phyloP scores from a whole-genome alignment of 2,329 filamentous ascomycete genomes.

The Berkeleyomyces rouxiae region DNA sequence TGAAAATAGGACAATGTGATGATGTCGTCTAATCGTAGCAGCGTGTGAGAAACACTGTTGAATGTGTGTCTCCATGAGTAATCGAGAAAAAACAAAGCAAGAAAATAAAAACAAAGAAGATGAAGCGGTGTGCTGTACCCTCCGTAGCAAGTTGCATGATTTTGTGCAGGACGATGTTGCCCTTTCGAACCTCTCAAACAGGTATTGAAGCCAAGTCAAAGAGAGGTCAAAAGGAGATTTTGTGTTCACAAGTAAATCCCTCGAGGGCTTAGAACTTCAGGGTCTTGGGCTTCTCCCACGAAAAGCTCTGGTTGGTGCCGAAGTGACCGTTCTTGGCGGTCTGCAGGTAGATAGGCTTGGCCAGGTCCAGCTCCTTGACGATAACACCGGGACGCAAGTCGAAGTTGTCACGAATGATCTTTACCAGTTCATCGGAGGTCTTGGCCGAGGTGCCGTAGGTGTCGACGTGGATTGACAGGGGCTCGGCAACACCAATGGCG shows the following conservation, averaged over 20 bases:
- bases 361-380: conserved; percentile 88
- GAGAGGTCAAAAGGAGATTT: background rate
- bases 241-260: background rate
- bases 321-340: conserved; percentile 99
- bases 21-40: conserved; percentile 23
- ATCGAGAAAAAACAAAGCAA: conserved; percentile 12
- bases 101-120: conserved; percentile 12
- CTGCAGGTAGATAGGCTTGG: conserved; percentile 92
- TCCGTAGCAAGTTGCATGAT: conserved; percentile 7
- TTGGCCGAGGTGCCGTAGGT: conserved; percentile 88
- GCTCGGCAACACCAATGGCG: conserved; percentile 97
- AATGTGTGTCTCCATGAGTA: conserved; percentile 22
- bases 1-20: conserved; percentile 23
- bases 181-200: conserved; percentile 1
- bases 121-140: conserved; percentile 15
- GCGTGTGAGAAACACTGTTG: conserved; percentile 23
- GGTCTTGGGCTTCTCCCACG: conserved; percentile 94
- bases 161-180: conserved; percentile 2
- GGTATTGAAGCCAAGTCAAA: background rate
- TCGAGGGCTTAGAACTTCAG: conserved; percentile 61
- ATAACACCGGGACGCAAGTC: conserved; percentile 97
- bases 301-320: conserved; percentile 87
- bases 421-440: conserved; percentile 79
- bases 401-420: conserved; percentile 92
- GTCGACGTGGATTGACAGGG: conserved; percentile 94